A percentile compares a stretch with the other conserved stretches of the same genome.
Evolutionary conservation across 768 basidiomycete genomes (phyloP).

Genomic region (Tylopilus balloui): DNA sequence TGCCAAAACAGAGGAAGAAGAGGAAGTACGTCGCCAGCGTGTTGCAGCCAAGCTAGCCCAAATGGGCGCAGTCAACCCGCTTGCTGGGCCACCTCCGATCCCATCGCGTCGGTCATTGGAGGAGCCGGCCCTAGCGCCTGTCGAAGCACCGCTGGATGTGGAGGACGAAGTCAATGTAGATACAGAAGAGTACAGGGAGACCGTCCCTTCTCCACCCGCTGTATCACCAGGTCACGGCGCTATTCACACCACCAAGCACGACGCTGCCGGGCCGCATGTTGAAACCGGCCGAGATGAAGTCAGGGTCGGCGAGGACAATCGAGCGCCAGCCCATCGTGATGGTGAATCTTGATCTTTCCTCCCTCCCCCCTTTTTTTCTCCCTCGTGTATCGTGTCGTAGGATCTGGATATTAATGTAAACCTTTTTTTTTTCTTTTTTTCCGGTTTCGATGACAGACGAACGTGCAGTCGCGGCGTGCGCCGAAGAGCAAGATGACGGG

Average conservation of each 20-base stretch:
- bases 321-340: conserved; percentile 26
- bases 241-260: conserved; percentile 12
- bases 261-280: conserved; percentile 13
- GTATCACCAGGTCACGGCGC: conserved; percentile 23
- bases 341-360: conserved; percentile 41
- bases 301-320: conserved; percentile 13
- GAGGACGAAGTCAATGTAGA: conserved; percentile 25
- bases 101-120: conserved; percentile 17
- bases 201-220: conserved; percentile 15
- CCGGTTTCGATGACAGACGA: conserved; percentile 21
- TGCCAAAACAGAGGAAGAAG: conserved; percentile 34
- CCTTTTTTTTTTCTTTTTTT: conserved; percentile 2
- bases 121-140: background rate
- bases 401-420: conserved; percentile 31
- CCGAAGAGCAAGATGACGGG: conserved; percentile 13
- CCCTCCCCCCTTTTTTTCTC: conserved; percentile 5
- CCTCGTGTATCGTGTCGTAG: conserved; percentile 24
- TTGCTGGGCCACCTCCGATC: conserved; percentile 35
- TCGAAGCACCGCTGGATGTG: conserved; percentile 11
- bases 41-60: conserved; percentile 58
- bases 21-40: conserved; percentile 49
- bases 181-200: conserved; percentile 24
- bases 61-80: conserved; percentile 60
- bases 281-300: conserved; percentile 14
- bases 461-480: conserved; percentile 10